Percentiles rank a stretch among this genome's conserved stretches.
phyloP scores from a whole-genome alignment of 2,329 filamentous ascomycete species.

The Myriosclerotinia duriaeana region DNA sequence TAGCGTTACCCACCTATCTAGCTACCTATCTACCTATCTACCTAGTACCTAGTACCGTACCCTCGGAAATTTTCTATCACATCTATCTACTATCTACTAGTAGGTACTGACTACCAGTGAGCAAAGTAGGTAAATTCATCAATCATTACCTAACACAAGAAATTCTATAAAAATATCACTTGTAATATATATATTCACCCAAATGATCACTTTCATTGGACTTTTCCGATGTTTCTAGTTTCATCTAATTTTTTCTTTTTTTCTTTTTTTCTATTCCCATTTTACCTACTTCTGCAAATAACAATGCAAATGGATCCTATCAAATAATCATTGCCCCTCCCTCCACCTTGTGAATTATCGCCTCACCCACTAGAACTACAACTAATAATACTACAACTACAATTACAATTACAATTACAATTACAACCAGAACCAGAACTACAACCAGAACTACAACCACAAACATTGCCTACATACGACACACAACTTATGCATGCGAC shows the following conservation, averaged over 20 bases:
- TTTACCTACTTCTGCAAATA: constrained; percentile 5
- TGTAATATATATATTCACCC: not conserved
- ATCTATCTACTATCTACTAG: too few species aligned
- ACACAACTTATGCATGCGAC: constrained; percentile 36
- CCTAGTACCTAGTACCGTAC: too few species aligned
- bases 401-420: constrained; percentile 3
- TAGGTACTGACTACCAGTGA: too few species aligned
- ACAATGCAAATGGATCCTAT: constrained; percentile 10
- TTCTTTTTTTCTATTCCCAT: not conserved
- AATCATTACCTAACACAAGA: not conserved
- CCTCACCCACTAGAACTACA: constrained; percentile 17
- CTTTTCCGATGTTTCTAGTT: not conserved
- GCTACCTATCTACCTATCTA: too few species aligned
- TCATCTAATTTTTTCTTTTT: constrained; percentile 7
- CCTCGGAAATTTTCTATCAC: too few species aligned
- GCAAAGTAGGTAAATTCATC: too few species aligned
- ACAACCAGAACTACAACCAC: constrained; percentile 11
- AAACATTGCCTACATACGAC: constrained; percentile 26
- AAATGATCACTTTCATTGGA: constrained; percentile 3
- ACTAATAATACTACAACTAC: not conserved
- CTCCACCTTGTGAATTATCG: constrained; percentile 25
- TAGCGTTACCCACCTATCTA: too few species aligned
- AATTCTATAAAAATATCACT: not conserved
- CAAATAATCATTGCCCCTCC: constrained; percentile 22
- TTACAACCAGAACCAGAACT: too few species aligned